Conservation (phyloP, 495 filamentous ascomycete genomes). For the Collariella sp. region DNA sequence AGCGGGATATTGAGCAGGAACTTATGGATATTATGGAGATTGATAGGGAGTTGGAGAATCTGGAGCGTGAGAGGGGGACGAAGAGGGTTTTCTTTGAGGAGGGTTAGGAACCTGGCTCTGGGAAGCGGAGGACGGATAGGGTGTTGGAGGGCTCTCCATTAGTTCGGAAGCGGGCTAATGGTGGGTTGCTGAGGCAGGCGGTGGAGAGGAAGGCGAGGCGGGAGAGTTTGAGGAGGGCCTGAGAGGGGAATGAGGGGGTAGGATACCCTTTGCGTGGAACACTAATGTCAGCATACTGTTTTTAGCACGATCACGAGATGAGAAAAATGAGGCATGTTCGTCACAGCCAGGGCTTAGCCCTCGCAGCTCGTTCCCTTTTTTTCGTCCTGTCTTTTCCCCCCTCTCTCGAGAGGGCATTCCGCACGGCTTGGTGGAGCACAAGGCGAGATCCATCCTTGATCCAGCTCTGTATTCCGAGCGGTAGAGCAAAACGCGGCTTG, state of each 20-base stretch:
- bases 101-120: slow-evolving; percentile 16
- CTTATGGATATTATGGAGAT: slow-evolving; percentile 50
- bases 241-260: neutral
- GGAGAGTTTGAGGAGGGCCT: neutral
- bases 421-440: slow-evolving; percentile 55
- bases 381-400: neutral
- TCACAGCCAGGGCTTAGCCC: neutral
- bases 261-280: no score
- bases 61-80: slow-evolving; percentile 37
- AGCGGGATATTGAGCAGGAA: slow-evolving; percentile 43
- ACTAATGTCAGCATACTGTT: neutral
- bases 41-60: slow-evolving; percentile 42
- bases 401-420: slow-evolving; percentile 20
- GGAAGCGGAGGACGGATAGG: neutral
- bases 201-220: neutral
- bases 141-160: neutral
- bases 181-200: slow-evolving; percentile 1
- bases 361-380: neutral
- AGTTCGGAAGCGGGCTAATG: neutral
- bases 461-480: slow-evolving; percentile 56
- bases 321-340: slow-evolving; percentile 4
- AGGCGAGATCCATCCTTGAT: slow-evolving; percentile 56
- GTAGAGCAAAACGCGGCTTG: slow-evolving; percentile 33
- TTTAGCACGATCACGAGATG: slow-evolving; percentile 4
- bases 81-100: slow-evolving; percentile 44